Percentiles rank a stretch among this genome's conserved stretches.
These are phyloP conservation scores for Salvia splendens DNA, from an alignment of 257 asterid species.

Conservation along the genomic window DNA sequence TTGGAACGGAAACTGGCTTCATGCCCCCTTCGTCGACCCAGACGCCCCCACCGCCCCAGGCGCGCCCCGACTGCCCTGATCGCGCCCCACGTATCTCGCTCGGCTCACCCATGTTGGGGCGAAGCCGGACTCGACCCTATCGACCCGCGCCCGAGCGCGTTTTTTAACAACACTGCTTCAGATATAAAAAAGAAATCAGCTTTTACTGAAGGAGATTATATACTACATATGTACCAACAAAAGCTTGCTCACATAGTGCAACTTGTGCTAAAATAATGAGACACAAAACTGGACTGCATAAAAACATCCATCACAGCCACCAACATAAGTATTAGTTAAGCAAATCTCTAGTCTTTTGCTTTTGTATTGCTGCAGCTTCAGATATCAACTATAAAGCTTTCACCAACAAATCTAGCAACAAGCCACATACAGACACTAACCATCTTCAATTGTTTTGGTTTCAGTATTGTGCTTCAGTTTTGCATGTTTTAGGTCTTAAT, in stretches of 20 bases:
- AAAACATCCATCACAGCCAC: background rate
- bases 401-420: background rate
- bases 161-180: too few relatives aligned
- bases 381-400: conserved; percentile 34
- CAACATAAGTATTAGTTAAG: background rate
- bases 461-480: conserved; percentile 3
- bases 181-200: conserved; percentile 44
- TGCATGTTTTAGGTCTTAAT: conserved; percentile 21
- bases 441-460: conserved; percentile 4
- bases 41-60: too few relatives aligned
- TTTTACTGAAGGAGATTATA: conserved; percentile 20
- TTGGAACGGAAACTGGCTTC: conserved; percentile 42
- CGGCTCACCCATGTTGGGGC: too few relatives aligned
- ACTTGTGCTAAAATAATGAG: conserved; percentile 21
- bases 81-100: too few relatives aligned
- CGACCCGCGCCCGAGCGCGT: too few relatives aligned
- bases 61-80: too few relatives aligned
- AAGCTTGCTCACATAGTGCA: conserved; percentile 21
- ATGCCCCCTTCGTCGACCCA: too few relatives aligned
- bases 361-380: conserved; percentile 39
- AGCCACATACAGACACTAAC: background rate
- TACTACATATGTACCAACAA: conserved; percentile 23
- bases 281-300: background rate
- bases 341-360: conserved; percentile 37
- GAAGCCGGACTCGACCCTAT: too few relatives aligned